Evolutionary conservation across 148 eudicot genomes (phyloP), one percentile per base, ranked within the genome.

Genomic region (Vaccinium vitisidaea): DNA sequence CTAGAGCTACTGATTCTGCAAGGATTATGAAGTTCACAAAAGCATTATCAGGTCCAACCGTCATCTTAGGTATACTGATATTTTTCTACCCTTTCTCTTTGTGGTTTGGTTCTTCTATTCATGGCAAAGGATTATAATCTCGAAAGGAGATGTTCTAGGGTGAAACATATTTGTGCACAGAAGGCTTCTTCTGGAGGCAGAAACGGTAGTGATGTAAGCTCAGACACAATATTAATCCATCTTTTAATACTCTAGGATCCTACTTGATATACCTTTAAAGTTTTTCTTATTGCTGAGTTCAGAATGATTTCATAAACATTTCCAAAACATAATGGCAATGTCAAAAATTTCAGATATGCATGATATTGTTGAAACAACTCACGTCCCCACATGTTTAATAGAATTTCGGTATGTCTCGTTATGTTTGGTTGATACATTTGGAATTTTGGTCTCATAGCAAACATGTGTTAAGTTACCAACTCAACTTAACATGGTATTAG

Each of bases 1-100:
- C 96, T 79, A 90, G 96, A 89, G 93, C 98, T 88, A 95, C 95
- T 8, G 99, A 97, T 91, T 93, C 99, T 81, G 99, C 98, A 56
- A 93, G 96, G 91, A 89, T 97, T 83, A 88, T 84, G 90, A 97
- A 94, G 88, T 95, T 97, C 86, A 90, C 91, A 54, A 97, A 90
- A 89, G 98, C 92, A 88, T 91, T 97, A 83, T 91, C 96, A 73
- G 93, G 86, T 11, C 87, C 93, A 78, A 90, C 94, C 19, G 93
- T 97, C 83, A 91, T 91, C 76, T 85, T 95, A 90, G 99, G 99
- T 97, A 92, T 53, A 27, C 8, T 25, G 27, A 1, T 84, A 43
- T 25, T 56, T 15, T 13, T 73, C 25, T 59, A 39, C 2, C 65
- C 18, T 48, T 27, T 46, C 25, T 50, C 21, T 8, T 69, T 27